phyloP scores from a whole-genome alignment of 2,329 filamentous ascomycete genomes.

The Lachnellula arida region DNA sequence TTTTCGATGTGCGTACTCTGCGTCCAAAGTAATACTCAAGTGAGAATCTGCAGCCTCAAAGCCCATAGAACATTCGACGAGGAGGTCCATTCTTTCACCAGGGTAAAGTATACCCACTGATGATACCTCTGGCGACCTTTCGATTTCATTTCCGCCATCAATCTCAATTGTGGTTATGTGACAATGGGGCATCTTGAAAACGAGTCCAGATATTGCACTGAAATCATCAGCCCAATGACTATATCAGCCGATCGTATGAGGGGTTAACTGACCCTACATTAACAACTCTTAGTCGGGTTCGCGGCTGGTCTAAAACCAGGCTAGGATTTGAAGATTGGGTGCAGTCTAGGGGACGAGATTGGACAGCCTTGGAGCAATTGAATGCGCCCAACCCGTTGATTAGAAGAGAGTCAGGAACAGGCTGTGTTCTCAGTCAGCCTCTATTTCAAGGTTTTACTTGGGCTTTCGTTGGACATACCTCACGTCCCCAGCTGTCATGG shows the following conservation, averaged over 20 bases:
- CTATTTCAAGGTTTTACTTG: background rate
- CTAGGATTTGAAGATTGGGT: background rate
- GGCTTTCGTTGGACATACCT: constrained; percentile 26
- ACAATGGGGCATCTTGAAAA: constrained; percentile 31
- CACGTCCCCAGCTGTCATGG: constrained; percentile 38
- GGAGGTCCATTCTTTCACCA: constrained; percentile 40
- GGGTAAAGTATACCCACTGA: constrained; percentile 33
- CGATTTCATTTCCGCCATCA: constrained; percentile 36
- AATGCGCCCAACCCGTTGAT: constrained; percentile 42
- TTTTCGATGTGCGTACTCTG: background rate
- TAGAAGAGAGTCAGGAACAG: constrained; percentile 42
- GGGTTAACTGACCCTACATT: constrained; percentile 35
- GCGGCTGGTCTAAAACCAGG: constrained; percentile 25
- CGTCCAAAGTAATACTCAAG: background rate
- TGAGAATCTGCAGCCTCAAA: background rate
- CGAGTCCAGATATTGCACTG: constrained; percentile 38
- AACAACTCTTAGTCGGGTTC: constrained; percentile 35
- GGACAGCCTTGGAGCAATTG: constrained; percentile 40
- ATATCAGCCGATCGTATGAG: background rate
- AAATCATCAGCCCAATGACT: background rate
- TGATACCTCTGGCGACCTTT: constrained; percentile 20
- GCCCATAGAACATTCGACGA: constrained; percentile 7
- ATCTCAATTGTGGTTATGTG: constrained; percentile 35
- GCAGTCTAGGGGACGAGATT: constrained; percentile 41
- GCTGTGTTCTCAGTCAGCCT: constrained; percentile 30